A percentile compares a stretch with the other conserved stretches of the same genome.
Evolutionary conservation across 2,329 filamentous ascomycete genomes (phyloP).

Genomic region (Aspergillus pseudotamarii): DNA sequence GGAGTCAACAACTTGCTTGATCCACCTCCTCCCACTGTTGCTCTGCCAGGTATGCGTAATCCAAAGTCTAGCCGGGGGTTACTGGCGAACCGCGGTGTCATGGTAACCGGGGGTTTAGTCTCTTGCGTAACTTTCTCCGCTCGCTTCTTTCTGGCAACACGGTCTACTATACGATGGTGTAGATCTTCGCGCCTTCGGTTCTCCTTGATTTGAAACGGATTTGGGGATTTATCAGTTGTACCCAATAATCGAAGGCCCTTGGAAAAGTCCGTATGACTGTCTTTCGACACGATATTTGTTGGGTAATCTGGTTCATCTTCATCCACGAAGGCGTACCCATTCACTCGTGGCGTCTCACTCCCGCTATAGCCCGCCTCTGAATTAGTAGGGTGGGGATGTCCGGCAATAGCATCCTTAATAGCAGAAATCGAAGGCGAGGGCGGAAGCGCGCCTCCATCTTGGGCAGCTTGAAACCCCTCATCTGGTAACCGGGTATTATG

Average conservation of each 20-base stretch:
- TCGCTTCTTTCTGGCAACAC: slow-evolving; percentile 72
- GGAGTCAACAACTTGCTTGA: slow-evolving; percentile 44
- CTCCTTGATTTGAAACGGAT: slow-evolving; percentile 78
- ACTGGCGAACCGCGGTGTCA: slow-evolving; percentile 42
- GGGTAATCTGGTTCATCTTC: slow-evolving; percentile 59
- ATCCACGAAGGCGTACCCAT: slow-evolving; percentile 93
- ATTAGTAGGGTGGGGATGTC: slow-evolving; percentile 64
- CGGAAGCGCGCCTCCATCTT: slow-evolving; percentile 54
- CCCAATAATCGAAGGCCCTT: slow-evolving; percentile 45
- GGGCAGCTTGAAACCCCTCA: slow-evolving; percentile 38
- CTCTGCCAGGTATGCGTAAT: slow-evolving; percentile 26
- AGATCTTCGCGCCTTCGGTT: slow-evolving; percentile 76
- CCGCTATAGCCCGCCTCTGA: slow-evolving; percentile 62
- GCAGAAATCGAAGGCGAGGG: slow-evolving; percentile 83
- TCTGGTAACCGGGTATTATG: slow-evolving; percentile 77
- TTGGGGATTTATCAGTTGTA: slow-evolving; percentile 57
- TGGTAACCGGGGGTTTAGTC: slow-evolving; percentile 51
- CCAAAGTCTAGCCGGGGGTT: slow-evolving; percentile 43
- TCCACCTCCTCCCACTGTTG: slow-evolving; percentile 20
- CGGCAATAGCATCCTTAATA: slow-evolving; percentile 80
- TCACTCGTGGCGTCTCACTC: slow-evolving; percentile 83
- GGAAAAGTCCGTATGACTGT: slow-evolving; percentile 9
- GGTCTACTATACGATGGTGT: slow-evolving; percentile 84
- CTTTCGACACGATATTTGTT: slow-evolving; percentile 6
- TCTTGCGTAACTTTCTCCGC: slow-evolving; percentile 62